phyloP scores from a whole-genome alignment of 2,329 filamentous ascomycete genomes.

The Venturia asperata region DNA sequence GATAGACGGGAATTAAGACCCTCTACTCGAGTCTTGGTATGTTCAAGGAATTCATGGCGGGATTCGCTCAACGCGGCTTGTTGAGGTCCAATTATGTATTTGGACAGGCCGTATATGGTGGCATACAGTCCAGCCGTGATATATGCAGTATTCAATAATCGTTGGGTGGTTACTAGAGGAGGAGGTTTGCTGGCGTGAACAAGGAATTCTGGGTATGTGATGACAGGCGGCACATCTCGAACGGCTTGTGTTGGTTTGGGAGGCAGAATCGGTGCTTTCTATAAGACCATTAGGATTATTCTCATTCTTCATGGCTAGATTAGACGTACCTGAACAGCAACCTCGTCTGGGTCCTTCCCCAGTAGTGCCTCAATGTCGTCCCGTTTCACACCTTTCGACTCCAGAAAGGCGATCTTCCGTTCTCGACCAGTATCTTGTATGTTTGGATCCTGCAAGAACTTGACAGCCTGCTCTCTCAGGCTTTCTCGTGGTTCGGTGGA shows the following conservation, averaged over 20 bases:
- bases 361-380: conserved; percentile 64
- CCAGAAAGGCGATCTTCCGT: conserved; percentile 69
- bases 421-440: conserved; percentile 63
- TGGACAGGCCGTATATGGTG: conserved; percentile 61
- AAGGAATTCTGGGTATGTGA: conserved; percentile 61
- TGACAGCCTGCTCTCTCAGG: conserved; percentile 55
- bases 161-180: conserved; percentile 51
- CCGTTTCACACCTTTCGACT: conserved; percentile 63
- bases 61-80: conserved; percentile 46
- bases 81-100: conserved; percentile 60
- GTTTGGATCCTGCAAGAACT: conserved; percentile 67
- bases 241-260: conserved; percentile 28
- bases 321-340: conserved; percentile 7
- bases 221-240: conserved; percentile 50
- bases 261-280: conserved; percentile 9
- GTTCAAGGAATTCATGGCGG: conserved; percentile 50
- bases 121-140: conserved; percentile 49
- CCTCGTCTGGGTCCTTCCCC: conserved; percentile 25
- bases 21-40: conserved; percentile 45
- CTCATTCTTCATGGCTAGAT: no score
- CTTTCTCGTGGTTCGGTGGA: conserved; percentile 18
- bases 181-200: conserved; percentile 52
- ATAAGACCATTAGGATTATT: background rate
- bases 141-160: conserved; percentile 51
- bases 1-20: conserved; percentile 52